phyloP scores from a whole-genome alignment of 257 asterid species.

The Primulina eburnea region DNA sequence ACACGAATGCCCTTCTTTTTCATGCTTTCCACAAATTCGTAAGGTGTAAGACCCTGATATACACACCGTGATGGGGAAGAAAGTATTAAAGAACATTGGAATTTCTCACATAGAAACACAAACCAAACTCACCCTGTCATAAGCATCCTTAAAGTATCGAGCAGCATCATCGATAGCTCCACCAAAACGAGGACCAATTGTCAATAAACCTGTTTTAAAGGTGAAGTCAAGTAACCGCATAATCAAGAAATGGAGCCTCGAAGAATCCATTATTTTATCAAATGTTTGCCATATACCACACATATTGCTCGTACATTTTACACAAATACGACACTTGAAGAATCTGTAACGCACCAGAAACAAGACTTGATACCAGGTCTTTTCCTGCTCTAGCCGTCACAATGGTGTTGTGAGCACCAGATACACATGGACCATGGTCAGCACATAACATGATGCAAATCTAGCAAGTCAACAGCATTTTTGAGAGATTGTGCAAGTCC shows the following conservation, averaged over 20 bases:
- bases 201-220: slow-evolving; percentile 67
- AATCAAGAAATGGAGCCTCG: slow-evolving; percentile 21
- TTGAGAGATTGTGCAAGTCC: slow-evolving; percentile 12
- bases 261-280: neutral
- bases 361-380: slow-evolving; percentile 96
- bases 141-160: slow-evolving; percentile 97
- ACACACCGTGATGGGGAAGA: slow-evolving; percentile 22
- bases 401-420: slow-evolving; percentile 98
- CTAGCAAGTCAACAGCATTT: slow-evolving; percentile 40
- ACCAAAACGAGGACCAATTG: slow-evolving; percentile 99
- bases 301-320: neutral
- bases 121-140: slow-evolving; percentile 60
- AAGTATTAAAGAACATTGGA: slow-evolving; percentile 1
- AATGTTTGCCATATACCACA: neutral
- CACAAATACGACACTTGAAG: neutral
- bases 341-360: slow-evolving; percentile 58
- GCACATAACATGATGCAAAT: slow-evolving; percentile 98
- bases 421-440: slow-evolving; percentile 98
- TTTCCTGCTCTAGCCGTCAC: slow-evolving; percentile 99
- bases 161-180: slow-evolving; percentile 99
- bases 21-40: slow-evolving; percentile 97
- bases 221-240: slow-evolving; percentile 19
- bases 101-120: slow-evolving; percentile 19
- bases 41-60: slow-evolving; percentile 77
- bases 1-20: slow-evolving; percentile 99